Percentiles rank a stretch among this genome's conserved stretches.
These are phyloP conservation scores for Rhizopus arrhizus DNA, from an alignment of 371 early-diverging fungal species.

Conservation along the genomic window DNA sequence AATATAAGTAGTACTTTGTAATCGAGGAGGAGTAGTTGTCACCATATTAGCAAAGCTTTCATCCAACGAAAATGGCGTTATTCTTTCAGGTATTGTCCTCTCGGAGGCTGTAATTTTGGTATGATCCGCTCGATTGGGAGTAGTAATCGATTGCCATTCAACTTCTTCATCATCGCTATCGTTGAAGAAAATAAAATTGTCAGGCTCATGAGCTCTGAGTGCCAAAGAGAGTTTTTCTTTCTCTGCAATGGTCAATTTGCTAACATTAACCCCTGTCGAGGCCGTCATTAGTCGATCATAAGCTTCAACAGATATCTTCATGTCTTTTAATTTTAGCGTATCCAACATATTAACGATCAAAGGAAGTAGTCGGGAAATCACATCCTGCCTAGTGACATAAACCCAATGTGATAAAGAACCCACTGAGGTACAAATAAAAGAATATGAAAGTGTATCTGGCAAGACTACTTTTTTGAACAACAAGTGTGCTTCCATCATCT, in stretches of 20 bases:
- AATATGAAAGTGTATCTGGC: conserved; percentile 1
- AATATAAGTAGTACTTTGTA: conserved; percentile 10
- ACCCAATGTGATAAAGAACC: conserved; percentile 52
- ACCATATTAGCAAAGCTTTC: too few species aligned
- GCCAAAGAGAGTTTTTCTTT: conserved; percentile 36
- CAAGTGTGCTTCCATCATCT: conserved; percentile 25
- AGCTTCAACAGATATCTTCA: conserved; percentile 39
- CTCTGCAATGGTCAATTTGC: conserved; percentile 28
- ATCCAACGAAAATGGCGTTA: too few species aligned
- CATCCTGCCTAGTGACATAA: conserved; percentile 42
- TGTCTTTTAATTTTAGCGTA: conserved; percentile 25
- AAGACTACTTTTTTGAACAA: neutral
- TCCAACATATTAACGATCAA: conserved; percentile 29
- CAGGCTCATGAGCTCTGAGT: conserved; percentile 45
- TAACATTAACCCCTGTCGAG: conserved; percentile 38
- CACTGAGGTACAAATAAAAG: conserved; percentile 16
- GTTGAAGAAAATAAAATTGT: conserved; percentile 41
- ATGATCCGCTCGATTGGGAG: too few species aligned
- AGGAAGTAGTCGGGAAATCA: conserved; percentile 41
- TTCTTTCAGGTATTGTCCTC: too few species aligned
- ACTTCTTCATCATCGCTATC: conserved; percentile 47
- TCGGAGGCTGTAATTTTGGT: neutral
- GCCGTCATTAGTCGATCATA: conserved; percentile 47
- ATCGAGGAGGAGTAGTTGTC: too few species aligned
- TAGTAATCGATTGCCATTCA: conserved; percentile 32